Evolutionary conservation across 805 yeast genomes (phyloP).

Genomic region (Wickerhamiella kurtzmanii): DNA sequence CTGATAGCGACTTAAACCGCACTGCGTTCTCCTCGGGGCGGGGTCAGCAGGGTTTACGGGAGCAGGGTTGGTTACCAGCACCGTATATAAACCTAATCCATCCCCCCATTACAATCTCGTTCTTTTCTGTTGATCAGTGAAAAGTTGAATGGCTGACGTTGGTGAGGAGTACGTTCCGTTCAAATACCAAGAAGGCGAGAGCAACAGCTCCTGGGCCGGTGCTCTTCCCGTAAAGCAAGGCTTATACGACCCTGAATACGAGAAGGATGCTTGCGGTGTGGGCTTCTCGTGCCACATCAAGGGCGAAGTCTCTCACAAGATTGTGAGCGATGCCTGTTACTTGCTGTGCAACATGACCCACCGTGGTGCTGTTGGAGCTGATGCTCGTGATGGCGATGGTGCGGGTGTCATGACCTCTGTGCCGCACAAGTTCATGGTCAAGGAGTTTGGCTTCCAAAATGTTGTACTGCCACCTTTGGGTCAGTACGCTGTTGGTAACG

Average conservation of each 20-base stretch:
- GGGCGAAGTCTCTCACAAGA: slow-evolving; percentile 77
- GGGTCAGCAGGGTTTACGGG: too few relatives aligned
- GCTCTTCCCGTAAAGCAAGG: slow-evolving; percentile 79
- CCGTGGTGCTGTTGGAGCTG: slow-evolving; percentile 94
- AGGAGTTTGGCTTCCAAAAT: slow-evolving; percentile 67
- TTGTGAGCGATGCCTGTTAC: slow-evolving; percentile 75
- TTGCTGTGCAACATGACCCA: slow-evolving; percentile 95
- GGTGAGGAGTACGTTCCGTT: slow-evolving; percentile 27
- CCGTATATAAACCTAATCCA: neutral
- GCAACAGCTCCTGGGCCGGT: slow-evolving; percentile 84
- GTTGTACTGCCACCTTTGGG: slow-evolving; percentile 62
- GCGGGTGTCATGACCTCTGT: slow-evolving; percentile 92
- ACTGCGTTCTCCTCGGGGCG: neutral
- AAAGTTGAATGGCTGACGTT: slow-evolving; percentile 1
- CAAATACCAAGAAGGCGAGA: slow-evolving; percentile 59
- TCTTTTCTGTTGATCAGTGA: neutral
- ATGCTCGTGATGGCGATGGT: slow-evolving; percentile 96
- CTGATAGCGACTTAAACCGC: neutral
- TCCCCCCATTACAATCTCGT: neutral
- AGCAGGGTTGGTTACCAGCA: too few relatives aligned
- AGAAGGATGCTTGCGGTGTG: slow-evolving; percentile 97
- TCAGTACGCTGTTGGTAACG: slow-evolving; percentile 89
- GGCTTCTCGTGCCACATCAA: slow-evolving; percentile 94
- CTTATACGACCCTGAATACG: slow-evolving; percentile 83
- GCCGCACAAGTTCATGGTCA: slow-evolving; percentile 73